Conservation (phyloP, 352 stramenopile genomes). For the Phytopythium kandeliae region DNA sequence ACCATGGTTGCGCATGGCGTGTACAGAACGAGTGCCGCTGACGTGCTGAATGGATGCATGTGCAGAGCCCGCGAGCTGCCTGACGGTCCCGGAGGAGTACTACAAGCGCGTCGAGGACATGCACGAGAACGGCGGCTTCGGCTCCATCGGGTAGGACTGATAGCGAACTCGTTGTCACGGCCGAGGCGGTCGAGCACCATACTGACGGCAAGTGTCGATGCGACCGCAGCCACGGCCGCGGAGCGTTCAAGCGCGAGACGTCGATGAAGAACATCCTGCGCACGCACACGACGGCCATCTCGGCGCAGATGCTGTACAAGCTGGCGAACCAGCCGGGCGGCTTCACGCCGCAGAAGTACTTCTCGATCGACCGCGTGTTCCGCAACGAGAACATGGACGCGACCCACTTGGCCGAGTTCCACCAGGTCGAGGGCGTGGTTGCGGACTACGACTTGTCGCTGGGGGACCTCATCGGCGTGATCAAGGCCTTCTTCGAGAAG, state of each 20-base stretch:
- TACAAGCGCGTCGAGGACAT: slow-evolving; percentile 98
- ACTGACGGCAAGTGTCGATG: too few species aligned
- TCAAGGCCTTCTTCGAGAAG: slow-evolving; percentile 99
- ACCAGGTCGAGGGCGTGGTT: slow-evolving; percentile 99
- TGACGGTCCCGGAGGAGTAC: slow-evolving; percentile 97
- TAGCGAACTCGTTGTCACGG: slow-evolving; percentile 5
- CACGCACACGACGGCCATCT: slow-evolving; percentile 99
- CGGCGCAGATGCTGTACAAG: slow-evolving; percentile 99
- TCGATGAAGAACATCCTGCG: slow-evolving; percentile 99
- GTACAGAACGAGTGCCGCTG: too few species aligned
- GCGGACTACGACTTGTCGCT: slow-evolving; percentile 98
- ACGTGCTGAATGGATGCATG: neutral
- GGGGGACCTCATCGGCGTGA: slow-evolving; percentile 98
- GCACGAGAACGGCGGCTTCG: slow-evolving; percentile 96
- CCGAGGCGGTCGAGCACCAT: too few species aligned
- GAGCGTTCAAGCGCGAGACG: slow-evolving; percentile 92
- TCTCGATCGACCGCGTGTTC: slow-evolving; percentile 99
- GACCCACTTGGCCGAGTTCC: slow-evolving; percentile 99
- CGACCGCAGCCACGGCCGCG: slow-evolving; percentile 70
- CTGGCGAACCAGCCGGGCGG: slow-evolving; percentile 92
- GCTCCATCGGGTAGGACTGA: slow-evolving; percentile 92
- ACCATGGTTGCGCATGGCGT: neutral
- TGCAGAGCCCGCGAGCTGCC: slow-evolving; percentile 61
- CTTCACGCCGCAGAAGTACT: slow-evolving; percentile 98
- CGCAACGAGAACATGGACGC: slow-evolving; percentile 99